Percentiles rank a stretch among this genome's conserved stretches.
Conservation (phyloP, 805 yeast species). For the Blastobotrys chiropterorum region DNA sequence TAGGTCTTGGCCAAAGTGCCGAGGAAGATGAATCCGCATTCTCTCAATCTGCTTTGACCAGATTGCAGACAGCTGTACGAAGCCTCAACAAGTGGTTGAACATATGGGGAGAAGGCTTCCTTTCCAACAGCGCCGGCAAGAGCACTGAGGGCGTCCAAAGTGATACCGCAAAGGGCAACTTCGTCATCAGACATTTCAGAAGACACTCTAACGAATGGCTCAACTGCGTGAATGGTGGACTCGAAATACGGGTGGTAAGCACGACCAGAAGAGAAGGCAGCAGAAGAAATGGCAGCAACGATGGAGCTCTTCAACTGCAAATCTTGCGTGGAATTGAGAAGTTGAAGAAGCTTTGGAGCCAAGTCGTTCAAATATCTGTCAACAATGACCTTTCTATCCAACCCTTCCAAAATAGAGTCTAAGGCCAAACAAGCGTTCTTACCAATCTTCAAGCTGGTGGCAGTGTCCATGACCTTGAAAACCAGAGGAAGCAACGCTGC, state of each 20-base stretch:
- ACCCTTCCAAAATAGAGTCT: conserved; percentile 87
- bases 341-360: conserved; percentile 80
- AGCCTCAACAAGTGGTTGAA: conserved; percentile 82
- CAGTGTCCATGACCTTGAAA: conserved; percentile 78
- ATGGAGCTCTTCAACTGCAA: conserved; percentile 46
- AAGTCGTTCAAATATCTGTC: conserved; percentile 74
- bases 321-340: conserved; percentile 69
- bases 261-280: conserved; percentile 92
- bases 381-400: conserved; percentile 79
- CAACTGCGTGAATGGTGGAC: conserved; percentile 71
- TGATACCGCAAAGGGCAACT: conserved; percentile 82
- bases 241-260: conserved; percentile 81
- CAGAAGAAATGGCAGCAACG: conserved; percentile 94
- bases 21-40: conserved; percentile 89
- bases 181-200: conserved; percentile 85
- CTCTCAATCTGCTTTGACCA: conserved; percentile 81
- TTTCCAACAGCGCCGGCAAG: conserved; percentile 97
- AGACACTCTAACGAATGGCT: conserved; percentile 52
- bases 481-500: conserved; percentile 77
- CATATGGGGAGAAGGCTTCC: conserved; percentile 76
- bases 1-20: conserved; percentile 93
- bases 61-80: conserved; percentile 74
- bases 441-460: conserved; percentile 76
- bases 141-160: conserved; percentile 89
- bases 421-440: conserved; percentile 86